Conservation (phyloP, 495 filamentous ascomycete species). For the Aspergillus panamensis region DNA sequence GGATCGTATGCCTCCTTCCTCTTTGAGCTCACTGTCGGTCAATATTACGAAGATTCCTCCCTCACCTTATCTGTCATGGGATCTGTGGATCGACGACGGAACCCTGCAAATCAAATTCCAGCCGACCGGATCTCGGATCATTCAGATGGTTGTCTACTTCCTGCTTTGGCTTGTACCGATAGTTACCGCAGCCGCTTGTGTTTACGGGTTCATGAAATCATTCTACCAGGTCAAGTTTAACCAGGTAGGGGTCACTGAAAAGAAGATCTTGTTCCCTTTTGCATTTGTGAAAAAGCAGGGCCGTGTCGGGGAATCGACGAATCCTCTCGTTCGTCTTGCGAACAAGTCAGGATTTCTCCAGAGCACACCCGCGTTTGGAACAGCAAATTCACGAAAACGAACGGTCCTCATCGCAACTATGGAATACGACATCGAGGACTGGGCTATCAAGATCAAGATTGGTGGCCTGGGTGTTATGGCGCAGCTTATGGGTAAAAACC, state of each 20-base stretch:
- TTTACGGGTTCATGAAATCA: conserved; percentile 59
- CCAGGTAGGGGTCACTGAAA: conserved; percentile 56
- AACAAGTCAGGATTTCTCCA: conserved; percentile 46
- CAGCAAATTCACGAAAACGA: conserved; percentile 41
- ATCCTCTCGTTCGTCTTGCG: conserved; percentile 32
- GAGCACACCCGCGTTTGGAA: conserved; percentile 44
- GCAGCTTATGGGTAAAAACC: conserved; percentile 67
- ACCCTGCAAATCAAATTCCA: conserved; percentile 49
- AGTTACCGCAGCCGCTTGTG: conserved; percentile 44
- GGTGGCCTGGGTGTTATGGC: conserved; percentile 69
- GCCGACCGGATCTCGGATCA: conserved; percentile 51
- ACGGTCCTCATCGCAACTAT: conserved; percentile 66
- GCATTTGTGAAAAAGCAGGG: conserved; percentile 32
- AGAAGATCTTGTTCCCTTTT: conserved; percentile 41
- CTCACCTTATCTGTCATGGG: conserved; percentile 55
- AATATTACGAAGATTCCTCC: conserved; percentile 59
- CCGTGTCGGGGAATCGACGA: conserved; percentile 25
- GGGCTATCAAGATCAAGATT: conserved; percentile 70
- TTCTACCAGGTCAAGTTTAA: conserved; percentile 74
- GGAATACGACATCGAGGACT: conserved; percentile 73
- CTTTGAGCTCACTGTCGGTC: conserved; percentile 51
- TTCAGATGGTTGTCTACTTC: conserved; percentile 58
- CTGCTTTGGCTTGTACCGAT: conserved; percentile 57
- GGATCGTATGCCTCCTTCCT: conserved; percentile 61
- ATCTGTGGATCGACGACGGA: conserved; percentile 54